Conservation (phyloP, 1,139 yeast species). For the Pichiaceae sp. region DNA sequence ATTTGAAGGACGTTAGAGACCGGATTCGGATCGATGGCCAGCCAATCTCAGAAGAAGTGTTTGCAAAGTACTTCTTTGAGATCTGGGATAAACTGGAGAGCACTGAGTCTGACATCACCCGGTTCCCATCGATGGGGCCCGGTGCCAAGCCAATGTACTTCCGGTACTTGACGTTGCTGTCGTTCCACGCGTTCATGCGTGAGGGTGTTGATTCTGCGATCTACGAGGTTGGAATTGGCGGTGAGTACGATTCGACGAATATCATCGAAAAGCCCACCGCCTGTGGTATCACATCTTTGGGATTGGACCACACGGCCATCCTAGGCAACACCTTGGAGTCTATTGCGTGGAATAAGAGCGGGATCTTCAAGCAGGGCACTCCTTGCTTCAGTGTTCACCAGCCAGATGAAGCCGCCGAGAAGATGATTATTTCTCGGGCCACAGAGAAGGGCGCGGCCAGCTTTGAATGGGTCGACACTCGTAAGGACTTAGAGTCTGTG, state of each 20-base stretch:
- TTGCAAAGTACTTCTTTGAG: conserved; percentile 85
- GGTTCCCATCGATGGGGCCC: conserved; percentile 67
- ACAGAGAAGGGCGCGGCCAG: conserved; percentile 45
- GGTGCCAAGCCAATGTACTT: conserved; percentile 87
- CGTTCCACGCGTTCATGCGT: conserved; percentile 81
- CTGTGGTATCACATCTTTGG: conserved; percentile 80
- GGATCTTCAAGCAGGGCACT: conserved; percentile 67
- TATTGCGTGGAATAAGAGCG: conserved; percentile 95
- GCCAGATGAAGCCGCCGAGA: conserved; percentile 38
- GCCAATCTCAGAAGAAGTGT: conserved; percentile 73
- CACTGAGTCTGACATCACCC: conserved; percentile 43
- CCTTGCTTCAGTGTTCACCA: conserved; percentile 61
- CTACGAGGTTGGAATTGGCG: conserved; percentile 98
- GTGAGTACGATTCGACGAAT: conserved; percentile 93
- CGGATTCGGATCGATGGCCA: conserved; percentile 81
- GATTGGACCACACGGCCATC: conserved; percentile 88
- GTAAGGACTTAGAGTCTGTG: conserved; percentile 30
- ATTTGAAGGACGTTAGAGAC: conserved; percentile 86
- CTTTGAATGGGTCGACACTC: conserved; percentile 43
- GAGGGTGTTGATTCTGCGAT: conserved; percentile 91
- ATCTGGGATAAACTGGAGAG: conserved; percentile 69
- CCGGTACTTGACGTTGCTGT: conserved; percentile 77
- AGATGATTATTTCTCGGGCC: conserved; percentile 55
- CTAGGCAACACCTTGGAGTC: conserved; percentile 82
- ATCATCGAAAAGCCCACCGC: conserved; percentile 72